phyloP scores from a whole-genome alignment of 2,329 filamentous ascomycete species.

The Diaporthe batatas region DNA sequence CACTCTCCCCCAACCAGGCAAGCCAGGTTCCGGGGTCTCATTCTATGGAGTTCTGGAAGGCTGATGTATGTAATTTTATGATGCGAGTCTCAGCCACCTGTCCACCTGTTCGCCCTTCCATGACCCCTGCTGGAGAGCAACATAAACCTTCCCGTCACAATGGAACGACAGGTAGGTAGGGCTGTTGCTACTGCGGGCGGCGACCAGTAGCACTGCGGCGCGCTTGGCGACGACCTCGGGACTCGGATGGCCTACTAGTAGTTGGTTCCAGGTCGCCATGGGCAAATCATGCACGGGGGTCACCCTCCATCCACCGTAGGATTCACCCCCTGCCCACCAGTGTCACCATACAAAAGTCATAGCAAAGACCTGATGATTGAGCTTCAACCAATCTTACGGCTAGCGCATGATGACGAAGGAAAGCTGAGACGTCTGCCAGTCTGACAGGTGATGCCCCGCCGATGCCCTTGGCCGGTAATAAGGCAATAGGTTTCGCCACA shows the following conservation, averaged over 20 bases:
- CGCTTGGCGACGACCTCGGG: constrained; percentile 9
- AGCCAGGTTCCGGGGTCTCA: not conserved
- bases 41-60: too few species aligned
- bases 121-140: not conserved
- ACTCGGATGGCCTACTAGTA: not conserved
- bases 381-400: constrained; percentile 30
- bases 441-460: not conserved
- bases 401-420: constrained; percentile 41
- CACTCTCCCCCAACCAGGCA: too few species aligned
- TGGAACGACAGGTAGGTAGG: constrained; percentile 17
- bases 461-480: not conserved
- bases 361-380: constrained; percentile 19
- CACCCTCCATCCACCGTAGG: constrained; percentile 31
- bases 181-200: constrained; percentile 5
- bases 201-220: constrained; percentile 7
- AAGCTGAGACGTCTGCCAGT: constrained; percentile 26
- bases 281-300: constrained; percentile 33
- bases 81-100: constrained; percentile 1
- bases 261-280: not conserved
- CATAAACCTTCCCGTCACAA: constrained; percentile 13
- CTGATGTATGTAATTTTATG: not conserved
- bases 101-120: not conserved
- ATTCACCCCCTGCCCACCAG: constrained; percentile 19
- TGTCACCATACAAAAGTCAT: not conserved
- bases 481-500: constrained; percentile 38